A percentile compares a stretch with the other conserved stretches of the same genome.
These are phyloP conservation scores for Penicillium capsulatum DNA, from an alignment of 2,329 filamentous ascomycete species.

Conservation along the genomic window DNA sequence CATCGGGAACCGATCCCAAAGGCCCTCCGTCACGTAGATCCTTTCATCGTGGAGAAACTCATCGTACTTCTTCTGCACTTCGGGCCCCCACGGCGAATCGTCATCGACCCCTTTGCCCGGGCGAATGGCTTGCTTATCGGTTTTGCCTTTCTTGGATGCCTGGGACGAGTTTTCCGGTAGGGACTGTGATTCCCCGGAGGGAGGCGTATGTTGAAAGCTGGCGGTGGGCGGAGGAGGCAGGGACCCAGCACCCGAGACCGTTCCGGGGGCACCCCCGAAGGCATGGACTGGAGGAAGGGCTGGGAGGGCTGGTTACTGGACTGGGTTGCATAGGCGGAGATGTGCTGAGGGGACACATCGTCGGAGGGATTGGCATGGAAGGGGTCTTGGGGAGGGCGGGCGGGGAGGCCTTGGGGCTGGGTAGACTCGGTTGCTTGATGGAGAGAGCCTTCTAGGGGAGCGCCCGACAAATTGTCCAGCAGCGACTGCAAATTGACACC, in stretches of 20 bases:
- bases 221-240: slow-evolving; percentile 41
- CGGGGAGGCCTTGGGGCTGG: slow-evolving; percentile 40
- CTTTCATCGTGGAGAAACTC: slow-evolving; percentile 50
- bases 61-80: slow-evolving; percentile 49
- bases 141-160: slow-evolving; percentile 23
- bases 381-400: slow-evolving; percentile 44
- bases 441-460: slow-evolving; percentile 21
- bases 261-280: slow-evolving; percentile 35
- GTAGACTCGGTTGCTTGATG: slow-evolving; percentile 31
- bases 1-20: slow-evolving; percentile 50
- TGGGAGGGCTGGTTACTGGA: slow-evolving; percentile 35
- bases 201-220: slow-evolving; percentile 36
- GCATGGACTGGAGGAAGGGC: slow-evolving; percentile 21
- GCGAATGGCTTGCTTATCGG: slow-evolving; percentile 25
- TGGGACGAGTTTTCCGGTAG: slow-evolving; percentile 22
- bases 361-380: slow-evolving; percentile 36
- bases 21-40: slow-evolving; percentile 49
- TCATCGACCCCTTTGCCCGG: slow-evolving; percentile 29
- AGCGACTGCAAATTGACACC: slow-evolving; percentile 48
- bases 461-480: slow-evolving; percentile 43
- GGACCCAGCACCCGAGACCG: slow-evolving; percentile 31
- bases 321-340: slow-evolving; percentile 29
- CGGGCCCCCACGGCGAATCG: slow-evolving; percentile 47
- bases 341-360: slow-evolving; percentile 40
- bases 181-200: slow-evolving; percentile 19